These are phyloP conservation scores for Carex scoparia DNA, from an alignment of 176 grass and related monocot species.

Conservation along the genomic window DNA sequence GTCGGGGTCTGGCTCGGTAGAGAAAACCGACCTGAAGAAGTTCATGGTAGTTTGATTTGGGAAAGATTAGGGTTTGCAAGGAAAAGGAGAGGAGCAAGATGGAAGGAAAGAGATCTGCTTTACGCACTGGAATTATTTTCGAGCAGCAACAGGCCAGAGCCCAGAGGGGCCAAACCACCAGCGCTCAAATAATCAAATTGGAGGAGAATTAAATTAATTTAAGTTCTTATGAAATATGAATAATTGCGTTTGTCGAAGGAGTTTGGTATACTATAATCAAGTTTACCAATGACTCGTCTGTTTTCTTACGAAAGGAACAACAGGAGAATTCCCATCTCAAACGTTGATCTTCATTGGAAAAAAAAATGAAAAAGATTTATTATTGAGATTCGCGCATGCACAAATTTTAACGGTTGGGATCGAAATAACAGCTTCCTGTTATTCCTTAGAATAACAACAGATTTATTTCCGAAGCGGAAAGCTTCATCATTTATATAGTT, in stretches of 20 bases:
- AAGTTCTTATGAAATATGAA: not conserved
- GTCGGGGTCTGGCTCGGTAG: not conserved
- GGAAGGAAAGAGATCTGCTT: not conserved
- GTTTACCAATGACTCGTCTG: not conserved
- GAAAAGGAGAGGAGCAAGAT: not conserved
- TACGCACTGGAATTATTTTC: not conserved
- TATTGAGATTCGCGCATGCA: no score
- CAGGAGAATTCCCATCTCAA: no score
- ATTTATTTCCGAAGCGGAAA: no score
- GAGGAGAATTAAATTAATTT: not conserved
- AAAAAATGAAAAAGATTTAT: no score
- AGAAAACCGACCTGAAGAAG: constrained; percentile 66
- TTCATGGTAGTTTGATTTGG: constrained; percentile 37
- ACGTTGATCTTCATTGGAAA: no score
- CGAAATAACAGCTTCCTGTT: no score
- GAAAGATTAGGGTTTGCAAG: constrained; percentile 13
- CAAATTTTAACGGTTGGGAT: no score
- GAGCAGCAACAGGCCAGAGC: not conserved
- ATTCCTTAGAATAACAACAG: no score
- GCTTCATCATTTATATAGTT: no score
- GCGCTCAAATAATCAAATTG: not conserved
- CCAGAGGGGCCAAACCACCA: not conserved
- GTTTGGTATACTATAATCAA: not conserved
- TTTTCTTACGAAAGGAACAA: no score
- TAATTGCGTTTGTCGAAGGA: not conserved